Conservation (phyloP, 2,329 filamentous ascomycete genomes). For the Cladophialophora exuberans region DNA sequence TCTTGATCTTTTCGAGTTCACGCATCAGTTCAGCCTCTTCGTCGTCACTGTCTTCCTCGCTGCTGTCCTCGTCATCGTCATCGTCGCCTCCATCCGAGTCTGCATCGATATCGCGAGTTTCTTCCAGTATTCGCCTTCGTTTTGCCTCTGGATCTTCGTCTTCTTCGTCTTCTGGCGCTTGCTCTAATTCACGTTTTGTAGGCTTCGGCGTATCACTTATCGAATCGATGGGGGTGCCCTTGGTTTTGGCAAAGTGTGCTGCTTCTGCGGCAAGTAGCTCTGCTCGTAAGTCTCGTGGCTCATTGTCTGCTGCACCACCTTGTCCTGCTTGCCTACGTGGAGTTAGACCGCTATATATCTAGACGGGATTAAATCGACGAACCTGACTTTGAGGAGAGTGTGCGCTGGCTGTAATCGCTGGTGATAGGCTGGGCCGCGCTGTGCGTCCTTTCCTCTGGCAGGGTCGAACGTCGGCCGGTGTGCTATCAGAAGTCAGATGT, state of each 20-base stretch:
- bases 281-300: conserved; percentile 78
- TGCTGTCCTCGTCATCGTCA: conserved; percentile 58
- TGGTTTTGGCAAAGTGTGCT: conserved; percentile 81
- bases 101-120: conserved; percentile 85
- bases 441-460: conserved; percentile 90
- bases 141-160: conserved; percentile 79
- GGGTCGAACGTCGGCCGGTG: conserved; percentile 95
- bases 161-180: conserved; percentile 46
- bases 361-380: conserved; percentile 36
- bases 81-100: conserved; percentile 62
- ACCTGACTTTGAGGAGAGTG: conserved; percentile 86
- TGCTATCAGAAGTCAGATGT: conserved; percentile 55
- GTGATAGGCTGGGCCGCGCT: conserved; percentile 91
- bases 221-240: conserved; percentile 49
- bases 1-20: conserved; percentile 91
- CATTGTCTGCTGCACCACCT: conserved; percentile 74
- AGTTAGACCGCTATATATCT: conserved; percentile 11
- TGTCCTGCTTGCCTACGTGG: conserved; percentile 74
- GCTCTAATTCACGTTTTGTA: conserved; percentile 68
- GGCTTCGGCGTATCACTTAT: conserved; percentile 35
- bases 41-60: conserved; percentile 70
- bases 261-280: conserved; percentile 90
- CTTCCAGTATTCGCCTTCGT: conserved; percentile 81
- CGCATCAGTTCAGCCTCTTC: conserved; percentile 88
- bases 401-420: conserved; percentile 93